Base-by-base conservation (phyloP, 768 basidiomycete genomes). In the Rubroboletus pulcherrimus region DNA sequence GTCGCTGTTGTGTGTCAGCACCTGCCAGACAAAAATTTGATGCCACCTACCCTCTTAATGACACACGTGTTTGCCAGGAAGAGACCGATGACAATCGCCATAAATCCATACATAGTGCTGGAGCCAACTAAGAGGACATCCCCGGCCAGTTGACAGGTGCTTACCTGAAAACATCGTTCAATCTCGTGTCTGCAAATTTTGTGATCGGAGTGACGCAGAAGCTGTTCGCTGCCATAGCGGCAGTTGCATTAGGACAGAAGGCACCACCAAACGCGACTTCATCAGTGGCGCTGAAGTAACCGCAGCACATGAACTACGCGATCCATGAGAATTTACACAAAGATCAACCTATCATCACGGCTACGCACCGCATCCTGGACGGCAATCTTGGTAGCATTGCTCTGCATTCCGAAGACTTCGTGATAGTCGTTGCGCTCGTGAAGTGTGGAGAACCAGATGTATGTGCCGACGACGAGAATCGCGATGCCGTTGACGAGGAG, bases 151-250 rank as follows among this genome's bases (percentile, higher is more conserved):
- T 12, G 12, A 10, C 42, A n/a, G 8, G 24, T 21, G 40, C 40
- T 82, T 72, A 91, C 87, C 92, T 89, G 74, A 96, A 97, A 43
- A 87, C 77, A 56, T 89, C 79, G 69, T 93, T 89, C 58, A 97
- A 74, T 17, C 83, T 88, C 61, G 67, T 74, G 65, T 95, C 91
- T 14, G 87, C 85, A 66, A 80, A 83, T 14, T 69, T 69, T 14
- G 87, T 89, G 48, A 89, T 75, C 30, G 84, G 79, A n/a, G 79
- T 77, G 43, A 89, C 86, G 65, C 93, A 97, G 66, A 86, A 85
- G 54, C 78, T 84, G 54, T 70, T 64, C 15, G 53, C 63, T 49
- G 66, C 71, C 48, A 71, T 63, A 34, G 75, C 69, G 19, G 71
- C 75, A 19, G 71, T 44, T 35, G 70, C 71, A 62, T 77, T 75